phyloP scores from a whole-genome alignment of 495 filamentous ascomycete species.

The Cairneyella variabilis region DNA sequence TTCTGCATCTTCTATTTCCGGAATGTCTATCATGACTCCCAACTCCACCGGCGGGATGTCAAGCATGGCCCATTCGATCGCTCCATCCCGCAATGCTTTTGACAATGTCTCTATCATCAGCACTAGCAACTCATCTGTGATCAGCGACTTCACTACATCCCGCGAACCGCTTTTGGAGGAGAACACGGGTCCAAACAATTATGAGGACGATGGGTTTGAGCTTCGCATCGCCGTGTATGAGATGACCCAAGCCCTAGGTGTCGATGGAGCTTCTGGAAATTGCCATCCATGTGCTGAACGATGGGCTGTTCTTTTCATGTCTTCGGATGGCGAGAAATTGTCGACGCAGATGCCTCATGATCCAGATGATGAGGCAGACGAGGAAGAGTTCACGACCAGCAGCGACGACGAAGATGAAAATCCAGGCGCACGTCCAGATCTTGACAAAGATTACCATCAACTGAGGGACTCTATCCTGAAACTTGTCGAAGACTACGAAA shows the following conservation, averaged over 20 bases:
- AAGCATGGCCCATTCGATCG: slow-evolving; percentile 21
- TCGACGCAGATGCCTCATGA: slow-evolving; percentile 71
- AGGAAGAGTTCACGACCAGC: slow-evolving; percentile 57
- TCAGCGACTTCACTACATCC: slow-evolving; percentile 64
- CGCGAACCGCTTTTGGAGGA: slow-evolving; percentile 60
- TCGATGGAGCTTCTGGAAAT: slow-evolving; percentile 54
- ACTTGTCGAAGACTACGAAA: slow-evolving; percentile 75
- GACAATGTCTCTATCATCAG: slow-evolving; percentile 61
- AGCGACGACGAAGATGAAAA: slow-evolving; percentile 67
- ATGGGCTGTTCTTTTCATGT: slow-evolving; percentile 75
- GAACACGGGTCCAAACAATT: slow-evolving; percentile 35
- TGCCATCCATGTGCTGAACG: slow-evolving; percentile 71
- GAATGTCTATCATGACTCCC: slow-evolving; percentile 48
- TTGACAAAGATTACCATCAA: slow-evolving; percentile 79
- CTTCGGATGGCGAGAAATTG: slow-evolving; percentile 62
- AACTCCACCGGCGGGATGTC: neutral
- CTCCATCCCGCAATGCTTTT: slow-evolving; percentile 39
- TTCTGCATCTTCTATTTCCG: slow-evolving; percentile 63
- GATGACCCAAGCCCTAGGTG: slow-evolving; percentile 58
- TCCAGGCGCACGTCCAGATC: slow-evolving; percentile 58
- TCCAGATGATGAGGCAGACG: slow-evolving; percentile 59
- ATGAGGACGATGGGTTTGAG: slow-evolving; percentile 52
- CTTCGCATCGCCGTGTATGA: slow-evolving; percentile 58
- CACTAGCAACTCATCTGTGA: slow-evolving; percentile 62
- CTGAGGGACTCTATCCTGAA: slow-evolving; percentile 78